Conservation (phyloP, 768 basidiomycete species). For the Suillus discolor region DNA sequence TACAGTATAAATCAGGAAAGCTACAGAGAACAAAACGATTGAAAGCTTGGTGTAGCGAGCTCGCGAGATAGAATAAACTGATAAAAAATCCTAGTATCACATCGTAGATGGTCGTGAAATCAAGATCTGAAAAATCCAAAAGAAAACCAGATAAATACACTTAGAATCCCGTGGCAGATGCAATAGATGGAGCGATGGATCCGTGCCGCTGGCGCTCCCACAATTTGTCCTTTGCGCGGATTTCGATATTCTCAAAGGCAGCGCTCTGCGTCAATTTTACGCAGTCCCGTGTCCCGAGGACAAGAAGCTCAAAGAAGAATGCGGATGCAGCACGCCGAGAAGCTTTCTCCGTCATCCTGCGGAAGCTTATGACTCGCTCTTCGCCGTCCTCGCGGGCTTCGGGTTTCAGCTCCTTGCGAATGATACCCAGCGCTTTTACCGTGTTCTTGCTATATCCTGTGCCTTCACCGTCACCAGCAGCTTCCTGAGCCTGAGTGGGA, state of each 20-base stretch:
- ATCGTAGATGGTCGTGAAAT: slow-evolving; percentile 4
- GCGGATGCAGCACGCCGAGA: slow-evolving; percentile 90
- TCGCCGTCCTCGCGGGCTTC: slow-evolving; percentile 45
- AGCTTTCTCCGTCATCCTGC: slow-evolving; percentile 78
- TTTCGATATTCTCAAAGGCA: slow-evolving; percentile 85
- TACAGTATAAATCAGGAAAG: slow-evolving; percentile 5
- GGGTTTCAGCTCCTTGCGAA: slow-evolving; percentile 72
- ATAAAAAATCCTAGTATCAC: slow-evolving; percentile 13
- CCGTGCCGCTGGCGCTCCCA: slow-evolving; percentile 71
- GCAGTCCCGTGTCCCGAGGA: slow-evolving; percentile 91
- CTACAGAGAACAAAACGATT: background rate
- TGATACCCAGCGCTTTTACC: slow-evolving; percentile 74
- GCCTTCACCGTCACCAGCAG: slow-evolving; percentile 50
- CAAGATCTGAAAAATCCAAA: slow-evolving; percentile 3
- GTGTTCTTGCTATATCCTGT: slow-evolving; percentile 91
- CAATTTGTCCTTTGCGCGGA: slow-evolving; percentile 79
- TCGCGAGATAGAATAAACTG: slow-evolving; percentile 16
- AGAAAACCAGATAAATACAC: slow-evolving; percentile 5
- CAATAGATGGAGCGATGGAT: slow-evolving; percentile 46
- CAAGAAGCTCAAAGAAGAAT: slow-evolving; percentile 97
- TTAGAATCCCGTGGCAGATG: slow-evolving; percentile 44
- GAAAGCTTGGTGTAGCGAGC: background rate
- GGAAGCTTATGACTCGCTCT: slow-evolving; percentile 76
- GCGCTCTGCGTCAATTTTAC: slow-evolving; percentile 74
- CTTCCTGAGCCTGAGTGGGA: slow-evolving; percentile 53